Evolutionary conservation across 2,329 filamentous ascomycete genomes (phyloP).

Genomic region (Lasiodiplodia citricola): DNA sequence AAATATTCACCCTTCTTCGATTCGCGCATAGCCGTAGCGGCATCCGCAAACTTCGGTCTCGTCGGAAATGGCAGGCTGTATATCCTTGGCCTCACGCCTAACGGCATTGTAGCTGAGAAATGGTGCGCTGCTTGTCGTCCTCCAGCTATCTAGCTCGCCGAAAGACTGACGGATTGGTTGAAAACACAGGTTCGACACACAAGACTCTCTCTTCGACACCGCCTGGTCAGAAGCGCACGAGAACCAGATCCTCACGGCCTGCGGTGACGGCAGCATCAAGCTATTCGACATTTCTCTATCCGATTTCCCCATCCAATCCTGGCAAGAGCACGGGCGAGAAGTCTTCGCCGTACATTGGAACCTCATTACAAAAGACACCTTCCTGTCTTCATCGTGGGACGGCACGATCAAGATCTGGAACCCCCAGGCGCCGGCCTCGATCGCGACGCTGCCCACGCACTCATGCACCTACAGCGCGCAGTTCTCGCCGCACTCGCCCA

Average conservation of each 20-base stretch:
- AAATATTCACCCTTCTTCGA: conserved; percentile 99
- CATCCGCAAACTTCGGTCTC: conserved; percentile 94
- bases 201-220: conserved; percentile 94
- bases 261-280: conserved; percentile 92
- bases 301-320: conserved; percentile 87
- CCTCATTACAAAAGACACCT: conserved; percentile 85
- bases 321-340: conserved; percentile 91
- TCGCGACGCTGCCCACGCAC: conserved; percentile 87
- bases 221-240: conserved; percentile 97
- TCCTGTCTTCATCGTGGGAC: conserved; percentile 93
- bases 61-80: conserved; percentile 94
- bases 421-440: conserved; percentile 73
- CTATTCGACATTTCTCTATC: conserved; percentile 84
- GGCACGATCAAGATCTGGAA: conserved; percentile 97
- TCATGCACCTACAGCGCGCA: conserved; percentile 93
- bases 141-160: neutral
- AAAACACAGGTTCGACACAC: conserved; percentile 82
- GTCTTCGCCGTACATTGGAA: conserved; percentile 95
- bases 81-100: conserved; percentile 79
- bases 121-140: conserved; percentile 56
- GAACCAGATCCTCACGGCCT: conserved; percentile 87
- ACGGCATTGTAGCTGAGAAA: conserved; percentile 85
- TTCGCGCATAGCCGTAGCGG: conserved; percentile 86
- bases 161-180: neutral
- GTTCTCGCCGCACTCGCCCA: conserved; percentile 86